Conservation (phyloP, 192 early-diverging fungal species). For the Entomortierella parvispora region DNA sequence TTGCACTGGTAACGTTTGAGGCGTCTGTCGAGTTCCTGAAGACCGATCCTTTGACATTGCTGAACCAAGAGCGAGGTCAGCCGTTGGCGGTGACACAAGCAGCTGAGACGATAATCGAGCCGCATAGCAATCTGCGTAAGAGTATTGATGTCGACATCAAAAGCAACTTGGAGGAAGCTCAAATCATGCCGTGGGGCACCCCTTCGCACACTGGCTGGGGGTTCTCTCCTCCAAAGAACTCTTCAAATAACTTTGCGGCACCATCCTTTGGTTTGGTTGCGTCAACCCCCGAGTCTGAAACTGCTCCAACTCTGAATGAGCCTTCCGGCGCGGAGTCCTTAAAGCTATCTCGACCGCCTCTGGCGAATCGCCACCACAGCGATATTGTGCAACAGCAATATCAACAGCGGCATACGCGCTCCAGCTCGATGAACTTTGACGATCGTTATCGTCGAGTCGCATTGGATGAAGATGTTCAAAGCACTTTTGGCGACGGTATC, state of each 20-base stretch:
- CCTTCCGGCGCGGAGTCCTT: slow-evolving; percentile 6
- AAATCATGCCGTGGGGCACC: slow-evolving; percentile 35
- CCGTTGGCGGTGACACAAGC: slow-evolving; percentile 25
- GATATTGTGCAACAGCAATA: slow-evolving; percentile 12
- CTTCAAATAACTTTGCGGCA: background rate
- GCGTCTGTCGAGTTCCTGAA: slow-evolving; percentile 61
- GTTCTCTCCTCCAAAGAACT: slow-evolving; percentile 37
- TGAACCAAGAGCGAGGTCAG: slow-evolving; percentile 17
- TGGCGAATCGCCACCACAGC: slow-evolving; percentile 7
- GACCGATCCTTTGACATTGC: slow-evolving; percentile 56
- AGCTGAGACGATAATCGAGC: background rate
- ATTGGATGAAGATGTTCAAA: slow-evolving; percentile 4
- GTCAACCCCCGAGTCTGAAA: background rate
- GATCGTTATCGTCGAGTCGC: slow-evolving; percentile 28
- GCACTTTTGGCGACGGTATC: slow-evolving; percentile 16
- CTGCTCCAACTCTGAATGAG: background rate
- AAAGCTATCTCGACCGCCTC: slow-evolving; percentile 4
- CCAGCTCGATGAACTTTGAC: slow-evolving; percentile 46
- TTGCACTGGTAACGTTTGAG: slow-evolving; percentile 61
- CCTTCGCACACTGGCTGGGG: slow-evolving; percentile 50
- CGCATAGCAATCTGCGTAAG: slow-evolving; percentile 1
- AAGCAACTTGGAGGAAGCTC: slow-evolving; percentile 18
- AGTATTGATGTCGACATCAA: slow-evolving; percentile 17
- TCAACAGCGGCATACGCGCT: slow-evolving; percentile 39
- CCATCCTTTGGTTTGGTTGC: slow-evolving; percentile 13